Percentiles rank a stretch among this genome's conserved stretches.
phyloP scores from a whole-genome alignment of 805 yeast genomes.

The Starmerella roubikii region DNA sequence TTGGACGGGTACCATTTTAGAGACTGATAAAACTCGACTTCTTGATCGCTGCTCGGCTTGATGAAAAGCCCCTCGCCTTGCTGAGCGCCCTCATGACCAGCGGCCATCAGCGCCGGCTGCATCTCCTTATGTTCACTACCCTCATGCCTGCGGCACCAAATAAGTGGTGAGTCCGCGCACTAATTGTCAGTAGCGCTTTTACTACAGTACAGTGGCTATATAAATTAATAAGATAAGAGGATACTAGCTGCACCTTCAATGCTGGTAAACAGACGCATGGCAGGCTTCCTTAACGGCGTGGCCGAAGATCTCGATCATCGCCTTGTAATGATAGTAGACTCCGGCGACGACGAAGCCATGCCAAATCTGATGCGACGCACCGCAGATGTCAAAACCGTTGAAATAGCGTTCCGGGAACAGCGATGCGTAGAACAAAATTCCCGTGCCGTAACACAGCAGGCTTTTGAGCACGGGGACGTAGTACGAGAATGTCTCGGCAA shows the following conservation, averaged over 20 bases:
- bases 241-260: no score
- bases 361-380: slow-evolving; percentile 97
- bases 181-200: no score
- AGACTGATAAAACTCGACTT: slow-evolving; percentile 57
- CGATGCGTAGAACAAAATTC: slow-evolving; percentile 78
- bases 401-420: slow-evolving; percentile 75
- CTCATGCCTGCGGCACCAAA: no score
- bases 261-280: background rate
- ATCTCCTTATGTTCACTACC: no score
- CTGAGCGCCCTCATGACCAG: slow-evolving; percentile 81
- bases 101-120: slow-evolving; percentile 45
- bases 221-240: no score
- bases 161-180: no score
- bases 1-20: slow-evolving; percentile 17
- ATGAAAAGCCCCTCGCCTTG: slow-evolving; percentile 55
- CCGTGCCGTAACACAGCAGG: slow-evolving; percentile 59
- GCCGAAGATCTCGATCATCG: slow-evolving; percentile 58
- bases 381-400: slow-evolving; percentile 30
- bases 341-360: slow-evolving; percentile 84
- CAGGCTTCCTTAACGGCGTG: slow-evolving; percentile 25
- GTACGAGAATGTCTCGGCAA: slow-evolving; percentile 36
- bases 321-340: slow-evolving; percentile 74
- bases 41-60: slow-evolving; percentile 52
- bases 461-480: slow-evolving; percentile 61
- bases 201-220: no score